Evolutionary conservation across 2,329 filamentous ascomycete genomes (phyloP), one percentile per base, ranked within the genome.

Genomic region (Aspergillus quadrilineatus): DNA sequence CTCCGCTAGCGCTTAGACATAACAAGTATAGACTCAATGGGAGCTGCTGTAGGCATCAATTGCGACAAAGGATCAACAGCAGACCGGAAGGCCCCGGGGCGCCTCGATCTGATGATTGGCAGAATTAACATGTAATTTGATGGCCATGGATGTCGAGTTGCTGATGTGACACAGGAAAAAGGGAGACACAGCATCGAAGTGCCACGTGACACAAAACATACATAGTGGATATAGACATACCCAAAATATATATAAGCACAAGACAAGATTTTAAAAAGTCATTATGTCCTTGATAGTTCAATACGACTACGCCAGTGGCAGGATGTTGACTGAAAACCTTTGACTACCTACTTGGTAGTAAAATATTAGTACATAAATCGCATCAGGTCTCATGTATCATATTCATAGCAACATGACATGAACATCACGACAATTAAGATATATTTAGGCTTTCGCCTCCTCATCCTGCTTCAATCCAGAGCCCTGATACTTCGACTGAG

Each of bases 391-490:
- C 43, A 53, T 53, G 43, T 30, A 37, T 34, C 42, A 22, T 53
- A 41, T 39, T 47, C 50, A 42, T 53, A 22, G 17, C 15, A 17
- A 53, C 8, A 53, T 37, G 43, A 47, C 43, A 17, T 17, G 50
- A 53, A 32, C 32, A 41, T 53, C 15, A 29, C 50, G 41, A 41
- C n/a, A 17, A 29, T 22, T 12, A 30, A 32, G 39, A 28, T 6
- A 26, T 15, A 42, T 43, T 41, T 32, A 53, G 8, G 36, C n/a
- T 22, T 36, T 46, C 9, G 50, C 50, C 42, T 53, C 50, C 26
- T 53, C 50, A 41, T 53, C 50, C 36, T 39, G 32, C 43, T 53
- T 53, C 43, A 53, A 12, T 17, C 43, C 50, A 14, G 14, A 4
- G 4, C 50, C 50, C 26, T 32, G n/a, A 28, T 41, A 53, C 32